Evolutionary conservation across 1,284 basidiomycete genomes (phyloP).

Genomic region (Tylopilus sp.): DNA sequence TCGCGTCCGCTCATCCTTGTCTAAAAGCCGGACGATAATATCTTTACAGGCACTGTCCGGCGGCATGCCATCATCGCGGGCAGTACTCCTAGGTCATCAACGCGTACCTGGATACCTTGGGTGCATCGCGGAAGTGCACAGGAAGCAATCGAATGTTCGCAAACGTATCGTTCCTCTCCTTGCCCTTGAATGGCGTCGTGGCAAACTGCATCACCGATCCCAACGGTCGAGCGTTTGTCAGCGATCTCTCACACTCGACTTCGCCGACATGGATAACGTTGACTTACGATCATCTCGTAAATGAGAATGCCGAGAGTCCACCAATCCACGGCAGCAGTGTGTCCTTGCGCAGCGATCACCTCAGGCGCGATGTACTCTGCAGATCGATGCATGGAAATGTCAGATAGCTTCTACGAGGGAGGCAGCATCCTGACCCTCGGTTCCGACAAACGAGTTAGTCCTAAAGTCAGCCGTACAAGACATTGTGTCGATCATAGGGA

Average conservation of each 20-base stretch:
- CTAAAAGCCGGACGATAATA: slow-evolving; percentile 80
- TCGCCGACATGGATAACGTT: slow-evolving; percentile 23
- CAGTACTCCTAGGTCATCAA: slow-evolving; percentile 17
- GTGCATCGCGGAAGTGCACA: slow-evolving; percentile 83
- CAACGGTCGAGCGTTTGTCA: slow-evolving; percentile 16
- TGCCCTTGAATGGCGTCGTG: slow-evolving; percentile 97
- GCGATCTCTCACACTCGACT: slow-evolving; percentile 17
- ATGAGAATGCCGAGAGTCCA: slow-evolving; percentile 98
- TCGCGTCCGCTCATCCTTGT: slow-evolving; percentile 89
- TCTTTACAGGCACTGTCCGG: slow-evolving; percentile 74
- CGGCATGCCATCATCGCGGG: slow-evolving; percentile 11
- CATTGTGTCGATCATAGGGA: slow-evolving; percentile 92
- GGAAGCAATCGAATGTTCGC: slow-evolving; percentile 87
- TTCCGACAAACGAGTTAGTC: slow-evolving; percentile 98
- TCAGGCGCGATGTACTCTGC: slow-evolving; percentile 98
- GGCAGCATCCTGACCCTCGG: slow-evolving; percentile 66
- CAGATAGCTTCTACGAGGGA: slow-evolving; percentile 22
- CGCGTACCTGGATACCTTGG: slow-evolving; percentile 81
- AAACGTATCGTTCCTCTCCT: slow-evolving; percentile 93
- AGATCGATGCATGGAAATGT: slow-evolving; percentile 24
- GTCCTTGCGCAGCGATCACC: slow-evolving; percentile 96
- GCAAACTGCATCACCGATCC: slow-evolving; percentile 62
- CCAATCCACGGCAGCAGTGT: slow-evolving; percentile 99
- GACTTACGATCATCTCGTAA: slow-evolving; percentile 98
- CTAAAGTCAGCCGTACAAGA: slow-evolving; percentile 96